Evolutionary conservation across 2,329 filamentous ascomycete species (phyloP).

Genomic region (Cryphonectria nitschkei): DNA sequence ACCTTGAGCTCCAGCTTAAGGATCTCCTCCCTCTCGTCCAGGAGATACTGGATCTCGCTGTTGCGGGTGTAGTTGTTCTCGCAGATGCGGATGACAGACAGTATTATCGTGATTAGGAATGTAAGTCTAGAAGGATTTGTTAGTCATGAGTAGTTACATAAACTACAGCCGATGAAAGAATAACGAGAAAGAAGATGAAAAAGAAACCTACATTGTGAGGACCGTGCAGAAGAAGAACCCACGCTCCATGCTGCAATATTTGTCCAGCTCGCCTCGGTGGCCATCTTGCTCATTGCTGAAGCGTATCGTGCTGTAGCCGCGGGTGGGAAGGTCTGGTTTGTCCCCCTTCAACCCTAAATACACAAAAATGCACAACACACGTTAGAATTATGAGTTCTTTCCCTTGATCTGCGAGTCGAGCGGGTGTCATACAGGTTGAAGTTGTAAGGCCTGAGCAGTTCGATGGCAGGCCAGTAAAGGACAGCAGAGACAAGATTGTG

Average conservation of each 20-base stretch:
- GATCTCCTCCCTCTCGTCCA: slow-evolving; percentile 34
- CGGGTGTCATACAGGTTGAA: slow-evolving; percentile 12
- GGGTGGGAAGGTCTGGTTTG: not conserved
- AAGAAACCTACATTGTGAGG: slow-evolving; percentile 36
- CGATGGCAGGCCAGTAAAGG: slow-evolving; percentile 39
- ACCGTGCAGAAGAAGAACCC: slow-evolving; percentile 40
- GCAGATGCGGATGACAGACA: slow-evolving; percentile 37
- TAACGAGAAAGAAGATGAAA: not conserved
- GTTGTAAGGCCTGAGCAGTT: slow-evolving; percentile 41
- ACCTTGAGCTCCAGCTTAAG: slow-evolving; percentile 35
- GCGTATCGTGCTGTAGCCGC: slow-evolving; percentile 36
- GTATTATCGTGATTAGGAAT: slow-evolving; percentile 36
- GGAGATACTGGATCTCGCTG: slow-evolving; percentile 33
- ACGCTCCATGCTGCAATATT: slow-evolving; percentile 38
- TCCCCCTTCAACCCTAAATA: slow-evolving; percentile 9
- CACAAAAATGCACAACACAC: not conserved
- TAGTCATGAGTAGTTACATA: not conserved
- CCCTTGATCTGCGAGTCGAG: not conserved
- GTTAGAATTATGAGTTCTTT: not conserved
- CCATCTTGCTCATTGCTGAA: slow-evolving; percentile 37
- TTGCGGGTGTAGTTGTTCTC: slow-evolving; percentile 37
- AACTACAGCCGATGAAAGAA: not conserved
- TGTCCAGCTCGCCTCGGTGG: slow-evolving; percentile 36
- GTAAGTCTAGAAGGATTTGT: slow-evolving; percentile 32
- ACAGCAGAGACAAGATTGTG: slow-evolving; percentile 40